Base-by-base conservation (phyloP, 345 rosid genomes). In the Gossypium ekmanianum region DNA sequence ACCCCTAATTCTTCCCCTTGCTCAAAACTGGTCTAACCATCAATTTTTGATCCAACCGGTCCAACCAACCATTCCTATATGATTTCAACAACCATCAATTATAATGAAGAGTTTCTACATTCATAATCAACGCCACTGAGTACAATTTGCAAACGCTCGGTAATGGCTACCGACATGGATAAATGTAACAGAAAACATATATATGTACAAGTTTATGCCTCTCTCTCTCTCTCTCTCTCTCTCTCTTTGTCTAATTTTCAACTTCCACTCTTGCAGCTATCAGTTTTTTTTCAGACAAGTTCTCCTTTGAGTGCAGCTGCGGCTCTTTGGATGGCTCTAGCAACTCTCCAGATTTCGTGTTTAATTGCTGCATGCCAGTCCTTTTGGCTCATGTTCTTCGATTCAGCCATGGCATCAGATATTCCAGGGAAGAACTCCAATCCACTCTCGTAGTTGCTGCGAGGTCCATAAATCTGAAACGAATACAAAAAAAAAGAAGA, bases 341-440 rank as follows among this genome's bases (percentile, higher is more conserved):
- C 84, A n/a, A 87, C 93, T 79, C 93, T 90, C 99, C 99, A 93
- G 52, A 90, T 81, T 85, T 95, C 94, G 51, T 91, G 99, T 77
- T 89, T 87, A 43, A 93, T 80, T 59, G 79, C 86, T 54, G 45
- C 75, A 34, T 75, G 66, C 75, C 70, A 59, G 2, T 83, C 75
- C 43, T 27, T 48, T 27, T 18, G 1, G 14, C 70, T 79, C 76
- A 51, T 74, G 50, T 55, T 55, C 17, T 2, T 67, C 2, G 85
- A 71, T 68, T 43, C 64, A 27, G 84, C 75, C 3, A 95, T 79
- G 0, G 97, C 98, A 71, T 93, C 93, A 24, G 87, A 89, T 80
- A 95, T 74, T 71, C 97, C 96, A 0, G 97, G 99, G 83, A 95
- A 93, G 82, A 88, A 88, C 1, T 71, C 84, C 56, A 90, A 83